phyloP scores from a whole-genome alignment of 352 stramenopile genomes.

The Phytophthora hybrid region DNA sequence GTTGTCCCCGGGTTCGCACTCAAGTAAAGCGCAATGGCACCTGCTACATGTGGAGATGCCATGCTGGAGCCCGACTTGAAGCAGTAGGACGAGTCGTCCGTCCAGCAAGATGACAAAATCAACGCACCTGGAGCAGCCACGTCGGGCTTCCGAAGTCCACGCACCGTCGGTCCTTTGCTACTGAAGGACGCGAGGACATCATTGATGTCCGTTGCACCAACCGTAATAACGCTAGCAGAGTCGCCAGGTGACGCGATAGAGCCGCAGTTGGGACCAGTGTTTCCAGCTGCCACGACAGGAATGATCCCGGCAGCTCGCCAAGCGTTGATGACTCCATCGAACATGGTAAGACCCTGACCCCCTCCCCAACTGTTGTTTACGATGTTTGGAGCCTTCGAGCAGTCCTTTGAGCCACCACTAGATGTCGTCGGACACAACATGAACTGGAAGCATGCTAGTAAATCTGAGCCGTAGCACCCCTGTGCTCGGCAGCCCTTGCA shows the following conservation, averaged over 20 bases:
- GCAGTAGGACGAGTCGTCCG: constrained; percentile 54
- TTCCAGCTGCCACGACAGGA: constrained; percentile 63
- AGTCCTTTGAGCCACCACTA: constrained; percentile 51
- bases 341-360: constrained; percentile 52
- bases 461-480: constrained; percentile 52
- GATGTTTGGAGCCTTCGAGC: constrained; percentile 57
- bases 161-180: constrained; percentile 60
- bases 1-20: constrained; percentile 46
- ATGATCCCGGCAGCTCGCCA: constrained; percentile 66
- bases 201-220: constrained; percentile 62
- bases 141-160: constrained; percentile 60
- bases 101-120: constrained; percentile 62
- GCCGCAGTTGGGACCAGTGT: constrained; percentile 56
- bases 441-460: constrained; percentile 70
- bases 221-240: constrained; percentile 64
- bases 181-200: constrained; percentile 57
- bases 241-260: constrained; percentile 66
- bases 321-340: constrained; percentile 52
- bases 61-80: constrained; percentile 75
- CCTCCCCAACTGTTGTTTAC: constrained; percentile 82
- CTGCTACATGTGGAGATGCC: constrained; percentile 68
- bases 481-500: constrained; percentile 59
- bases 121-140: constrained; percentile 54
- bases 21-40: constrained; percentile 63
- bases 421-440: constrained; percentile 70